Evolutionary conservation across 2,329 filamentous ascomycete species (phyloP).

Genomic region (Phialophora chinensis): DNA sequence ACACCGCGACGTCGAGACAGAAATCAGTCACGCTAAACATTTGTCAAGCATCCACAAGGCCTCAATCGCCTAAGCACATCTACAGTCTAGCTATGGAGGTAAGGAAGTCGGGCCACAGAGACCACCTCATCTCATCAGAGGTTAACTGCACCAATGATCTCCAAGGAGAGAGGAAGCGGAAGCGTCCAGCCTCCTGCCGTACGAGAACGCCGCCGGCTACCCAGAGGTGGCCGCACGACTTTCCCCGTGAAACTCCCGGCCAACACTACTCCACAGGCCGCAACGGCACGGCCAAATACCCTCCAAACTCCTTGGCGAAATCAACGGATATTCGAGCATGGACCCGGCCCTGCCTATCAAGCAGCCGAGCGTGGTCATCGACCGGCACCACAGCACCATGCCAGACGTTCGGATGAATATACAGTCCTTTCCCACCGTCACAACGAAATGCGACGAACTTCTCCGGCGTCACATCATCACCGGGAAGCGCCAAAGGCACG

Average conservation of each 20-base stretch:
- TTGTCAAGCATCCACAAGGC: slow-evolving; percentile 28
- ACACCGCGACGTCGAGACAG: slow-evolving; percentile 30
- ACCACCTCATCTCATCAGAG: not conserved
- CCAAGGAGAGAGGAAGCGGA: not conserved
- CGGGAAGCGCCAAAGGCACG: slow-evolving; percentile 24
- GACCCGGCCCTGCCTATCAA: slow-evolving; percentile 27
- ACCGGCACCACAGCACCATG: slow-evolving; percentile 28
- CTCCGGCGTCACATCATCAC: slow-evolving; percentile 26
- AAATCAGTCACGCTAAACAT: slow-evolving; percentile 26
- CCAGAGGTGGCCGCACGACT: not conserved
- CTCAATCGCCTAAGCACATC: slow-evolving; percentile 13
- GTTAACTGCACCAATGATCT: not conserved
- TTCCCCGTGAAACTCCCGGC: not conserved
- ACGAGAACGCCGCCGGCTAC: not conserved
- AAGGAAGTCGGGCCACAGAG: not conserved
- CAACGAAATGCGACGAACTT: slow-evolving; percentile 27
- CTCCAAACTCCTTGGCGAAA: slow-evolving; percentile 30
- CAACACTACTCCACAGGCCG: not conserved
- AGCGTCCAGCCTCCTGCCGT: not conserved
- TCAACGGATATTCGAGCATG: slow-evolving; percentile 28
- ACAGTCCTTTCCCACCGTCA: slow-evolving; percentile 27
- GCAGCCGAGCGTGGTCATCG: slow-evolving; percentile 22
- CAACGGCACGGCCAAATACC: slow-evolving; percentile 24
- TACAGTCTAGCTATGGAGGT: slow-evolving; percentile 8
- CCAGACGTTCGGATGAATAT: slow-evolving; percentile 29